Percentiles rank a stretch among this genome's conserved stretches.
phyloP scores from a whole-genome alignment of 202 grass and related monocot genomes.

The Sporobolus alterniflorus region DNA sequence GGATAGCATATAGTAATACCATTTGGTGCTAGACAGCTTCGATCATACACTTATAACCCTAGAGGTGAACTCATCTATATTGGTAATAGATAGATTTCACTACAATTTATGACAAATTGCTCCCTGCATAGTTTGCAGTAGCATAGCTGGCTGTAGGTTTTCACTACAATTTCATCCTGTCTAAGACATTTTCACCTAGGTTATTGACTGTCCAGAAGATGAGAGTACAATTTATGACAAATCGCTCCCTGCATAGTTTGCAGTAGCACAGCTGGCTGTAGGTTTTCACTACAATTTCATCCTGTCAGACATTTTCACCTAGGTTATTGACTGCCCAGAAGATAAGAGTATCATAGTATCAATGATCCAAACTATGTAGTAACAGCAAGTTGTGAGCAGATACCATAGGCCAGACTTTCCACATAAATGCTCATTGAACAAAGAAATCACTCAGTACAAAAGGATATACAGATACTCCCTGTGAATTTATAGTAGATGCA shows the following conservation, averaged over 20 bases:
- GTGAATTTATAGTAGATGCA: conserved; percentile 37
- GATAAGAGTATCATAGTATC: neutral
- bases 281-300: neutral
- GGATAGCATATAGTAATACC: neutral
- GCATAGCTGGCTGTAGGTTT: too few species aligned
- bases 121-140: too few species aligned
- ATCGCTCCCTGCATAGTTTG: neutral
- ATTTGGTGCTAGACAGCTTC: too few species aligned
- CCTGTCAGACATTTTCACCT: too few species aligned
- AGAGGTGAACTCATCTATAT: too few species aligned
- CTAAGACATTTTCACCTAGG: too few species aligned
- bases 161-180: too few species aligned
- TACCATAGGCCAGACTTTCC: neutral
- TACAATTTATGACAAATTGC: too few species aligned
- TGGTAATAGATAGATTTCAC: too few species aligned
- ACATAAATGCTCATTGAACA: neutral
- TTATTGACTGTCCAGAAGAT: too few species aligned
- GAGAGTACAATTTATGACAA: neutral
- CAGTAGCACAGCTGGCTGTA: neutral
- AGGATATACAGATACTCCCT: conserved; percentile 28
- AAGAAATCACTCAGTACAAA: neutral
- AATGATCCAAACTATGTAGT: neutral
- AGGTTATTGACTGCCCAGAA: neutral
- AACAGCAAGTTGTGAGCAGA: neutral
- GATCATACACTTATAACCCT: too few species aligned